These are phyloP conservation scores for Conticribra weissflogii DNA, from an alignment of 108 stramenopile genomes.

Conservation along the genomic window DNA sequence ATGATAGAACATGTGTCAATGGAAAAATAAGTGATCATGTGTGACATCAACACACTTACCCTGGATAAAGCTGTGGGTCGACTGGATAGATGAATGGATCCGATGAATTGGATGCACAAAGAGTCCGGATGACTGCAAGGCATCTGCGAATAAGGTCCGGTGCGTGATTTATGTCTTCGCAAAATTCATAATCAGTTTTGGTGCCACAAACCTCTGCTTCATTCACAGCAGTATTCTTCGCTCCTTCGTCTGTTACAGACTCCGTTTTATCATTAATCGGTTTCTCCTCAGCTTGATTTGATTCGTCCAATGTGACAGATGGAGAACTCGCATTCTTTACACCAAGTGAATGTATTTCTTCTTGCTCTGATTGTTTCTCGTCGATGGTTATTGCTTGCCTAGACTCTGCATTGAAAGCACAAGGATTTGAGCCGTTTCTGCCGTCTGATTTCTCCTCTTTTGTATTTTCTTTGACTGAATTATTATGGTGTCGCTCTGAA, in stretches of 20 bases:
- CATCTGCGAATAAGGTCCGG: constrained; percentile 86
- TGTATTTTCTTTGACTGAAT: not conserved
- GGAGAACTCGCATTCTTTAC: too few relatives aligned
- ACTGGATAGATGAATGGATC: constrained; percentile 85
- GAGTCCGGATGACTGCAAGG: constrained; percentile 79
- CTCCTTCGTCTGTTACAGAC: constrained; percentile 5
- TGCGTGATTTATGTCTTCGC: constrained; percentile 70
- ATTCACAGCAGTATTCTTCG: constrained; percentile 7
- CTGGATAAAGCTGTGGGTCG: constrained; percentile 83
- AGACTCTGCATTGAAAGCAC: too few relatives aligned
- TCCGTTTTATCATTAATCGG: too few relatives aligned
- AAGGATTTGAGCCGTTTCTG: too few relatives aligned
- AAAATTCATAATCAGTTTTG: constrained; percentile 73
- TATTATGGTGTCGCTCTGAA: constrained; percentile 5
- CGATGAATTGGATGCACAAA: constrained; percentile 62
- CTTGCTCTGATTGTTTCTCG: too few relatives aligned
- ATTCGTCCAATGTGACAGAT: too few relatives aligned
- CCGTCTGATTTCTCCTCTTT: too few relatives aligned
- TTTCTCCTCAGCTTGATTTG: too few relatives aligned
- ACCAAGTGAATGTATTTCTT: too few relatives aligned
- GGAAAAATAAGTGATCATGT: not conserved
- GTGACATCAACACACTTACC: constrained; percentile 18
- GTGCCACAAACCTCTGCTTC: constrained; percentile 37
- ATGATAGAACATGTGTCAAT: not conserved
- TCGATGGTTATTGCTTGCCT: too few relatives aligned